A percentile compares a stretch with the other conserved stretches of the same genome.
These are phyloP conservation scores for Tuber borchii DNA, from an alignment of 495 filamentous ascomycete species.

Conservation along the genomic window DNA sequence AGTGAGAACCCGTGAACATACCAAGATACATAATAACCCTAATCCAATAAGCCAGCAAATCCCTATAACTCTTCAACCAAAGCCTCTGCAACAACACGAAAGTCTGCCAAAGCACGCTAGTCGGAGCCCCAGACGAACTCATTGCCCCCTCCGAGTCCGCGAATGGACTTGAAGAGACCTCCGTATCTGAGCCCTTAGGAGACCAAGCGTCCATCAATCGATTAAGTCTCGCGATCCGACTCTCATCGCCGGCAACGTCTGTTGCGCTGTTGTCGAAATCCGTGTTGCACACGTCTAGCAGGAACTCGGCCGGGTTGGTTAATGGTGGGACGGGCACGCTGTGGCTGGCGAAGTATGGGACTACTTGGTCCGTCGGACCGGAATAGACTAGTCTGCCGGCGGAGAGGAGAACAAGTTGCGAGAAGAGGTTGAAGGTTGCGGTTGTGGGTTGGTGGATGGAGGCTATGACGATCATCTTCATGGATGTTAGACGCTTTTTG, in stretches of 20 bases:
- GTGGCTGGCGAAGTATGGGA: constrained; percentile 54
- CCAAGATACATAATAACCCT: constrained; percentile 75
- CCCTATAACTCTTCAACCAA: constrained; percentile 73
- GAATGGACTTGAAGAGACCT: neutral
- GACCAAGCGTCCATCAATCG: constrained; percentile 48
- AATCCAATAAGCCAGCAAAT: constrained; percentile 75
- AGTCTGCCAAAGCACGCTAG: constrained; percentile 16
- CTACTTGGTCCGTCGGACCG: constrained; percentile 52
- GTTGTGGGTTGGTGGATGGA: constrained; percentile 79
- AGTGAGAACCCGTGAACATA: constrained; percentile 20
- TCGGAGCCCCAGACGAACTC: neutral
- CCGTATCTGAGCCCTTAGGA: neutral
- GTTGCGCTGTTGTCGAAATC: constrained; percentile 52
- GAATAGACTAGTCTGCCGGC: constrained; percentile 63
- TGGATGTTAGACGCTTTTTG: constrained; percentile 2
- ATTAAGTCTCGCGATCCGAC: neutral
- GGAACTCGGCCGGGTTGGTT: constrained; percentile 70
- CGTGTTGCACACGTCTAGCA: constrained; percentile 67
- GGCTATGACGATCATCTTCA: constrained; percentile 61
- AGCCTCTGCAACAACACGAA: constrained; percentile 60
- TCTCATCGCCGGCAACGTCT: constrained; percentile 45
- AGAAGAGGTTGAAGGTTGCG: constrained; percentile 67
- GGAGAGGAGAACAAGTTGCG: constrained; percentile 68
- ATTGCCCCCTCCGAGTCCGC: constrained; percentile 16
- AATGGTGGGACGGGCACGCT: constrained; percentile 57